Percentiles rank a stretch among this genome's conserved stretches.
phyloP scores from a whole-genome alignment of 2,329 filamentous ascomycete genomes.

The Chaetomiaceae sp. region DNA sequence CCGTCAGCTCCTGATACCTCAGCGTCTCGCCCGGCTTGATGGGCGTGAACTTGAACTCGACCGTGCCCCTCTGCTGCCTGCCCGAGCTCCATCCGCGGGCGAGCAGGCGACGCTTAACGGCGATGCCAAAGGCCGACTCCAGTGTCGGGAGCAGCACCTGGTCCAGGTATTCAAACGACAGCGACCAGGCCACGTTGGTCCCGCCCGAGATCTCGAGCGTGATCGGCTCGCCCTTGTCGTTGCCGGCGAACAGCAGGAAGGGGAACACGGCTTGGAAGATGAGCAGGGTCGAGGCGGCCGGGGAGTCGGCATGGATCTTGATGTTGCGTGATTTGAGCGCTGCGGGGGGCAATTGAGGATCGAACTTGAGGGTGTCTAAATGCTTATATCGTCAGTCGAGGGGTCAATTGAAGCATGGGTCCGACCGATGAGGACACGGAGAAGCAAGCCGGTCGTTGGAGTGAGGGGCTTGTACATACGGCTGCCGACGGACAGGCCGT shows the following conservation, averaged over 20 bases:
- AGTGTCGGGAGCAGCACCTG: slow-evolving; percentile 54
- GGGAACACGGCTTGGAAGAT: slow-evolving; percentile 57
- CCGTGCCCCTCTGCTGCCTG: slow-evolving; percentile 33
- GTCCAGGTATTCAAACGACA: slow-evolving; percentile 57
- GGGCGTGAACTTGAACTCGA: slow-evolving; percentile 42
- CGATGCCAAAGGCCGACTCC: slow-evolving; percentile 42
- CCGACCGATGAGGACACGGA: no score
- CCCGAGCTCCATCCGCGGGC: slow-evolving; percentile 48
- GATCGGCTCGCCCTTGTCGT: slow-evolving; percentile 37
- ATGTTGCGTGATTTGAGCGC: slow-evolving; percentile 34
- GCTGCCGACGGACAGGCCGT: slow-evolving; percentile 47
- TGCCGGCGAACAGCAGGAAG: slow-evolving; percentile 50
- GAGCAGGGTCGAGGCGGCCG: slow-evolving; percentile 49
- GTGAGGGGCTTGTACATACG: slow-evolving; percentile 6
- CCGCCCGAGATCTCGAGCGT: slow-evolving; percentile 50
- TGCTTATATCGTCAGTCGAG: no score
- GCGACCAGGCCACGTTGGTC: slow-evolving; percentile 52
- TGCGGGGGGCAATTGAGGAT: slow-evolving; percentile 35
- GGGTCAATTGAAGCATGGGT: no score
- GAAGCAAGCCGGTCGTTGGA: no score
- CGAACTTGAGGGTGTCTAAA: slow-evolving; percentile 42
- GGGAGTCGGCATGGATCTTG: slow-evolving; percentile 43
- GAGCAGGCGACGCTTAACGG: slow-evolving; percentile 39
- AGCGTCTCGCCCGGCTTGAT: slow-evolving; percentile 32
- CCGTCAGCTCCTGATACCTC: slow-evolving; percentile 28